Evolutionary conservation across 345 rosid species (phyloP).

Genomic region (Salix purpurea): DNA sequence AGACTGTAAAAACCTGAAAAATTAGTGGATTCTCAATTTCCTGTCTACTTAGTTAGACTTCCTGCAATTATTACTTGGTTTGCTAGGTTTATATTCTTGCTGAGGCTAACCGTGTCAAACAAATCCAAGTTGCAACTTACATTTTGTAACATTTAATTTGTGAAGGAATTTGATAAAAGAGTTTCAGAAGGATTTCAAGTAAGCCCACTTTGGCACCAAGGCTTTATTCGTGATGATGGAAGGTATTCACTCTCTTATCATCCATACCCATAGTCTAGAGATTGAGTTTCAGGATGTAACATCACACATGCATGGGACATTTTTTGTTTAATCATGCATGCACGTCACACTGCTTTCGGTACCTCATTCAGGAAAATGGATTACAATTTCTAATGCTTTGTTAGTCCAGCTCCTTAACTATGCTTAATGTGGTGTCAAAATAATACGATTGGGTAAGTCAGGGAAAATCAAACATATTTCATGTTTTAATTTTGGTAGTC

Average conservation of each 20-base stretch:
- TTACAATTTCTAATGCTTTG: background rate
- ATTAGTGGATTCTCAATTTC: too few species aligned
- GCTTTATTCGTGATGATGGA: constrained; percentile 76
- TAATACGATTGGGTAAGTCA: too few species aligned
- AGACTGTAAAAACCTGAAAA: too few species aligned
- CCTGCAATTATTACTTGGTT: too few species aligned
- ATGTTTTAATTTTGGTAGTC: background rate
- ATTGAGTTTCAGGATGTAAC: constrained; percentile 1
- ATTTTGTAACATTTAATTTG: constrained; percentile 9
- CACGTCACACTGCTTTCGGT: too few species aligned
- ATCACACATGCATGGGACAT: background rate
- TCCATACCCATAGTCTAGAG: background rate
- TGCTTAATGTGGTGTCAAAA: background rate
- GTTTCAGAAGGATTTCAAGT: constrained; percentile 91
- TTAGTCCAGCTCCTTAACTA: background rate
- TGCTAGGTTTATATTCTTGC: too few species aligned
- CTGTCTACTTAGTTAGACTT: too few species aligned
- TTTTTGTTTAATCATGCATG: background rate
- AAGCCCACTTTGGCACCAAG: constrained; percentile 93
- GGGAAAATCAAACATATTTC: background rate
- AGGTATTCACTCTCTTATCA: constrained; percentile 33
- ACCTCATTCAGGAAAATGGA: background rate
- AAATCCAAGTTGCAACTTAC: background rate
- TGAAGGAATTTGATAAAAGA: constrained; percentile 66
- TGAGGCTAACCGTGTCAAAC: background rate